Conservation (phyloP, 805 yeast species). For the Zygoascus biomembranicola region DNA sequence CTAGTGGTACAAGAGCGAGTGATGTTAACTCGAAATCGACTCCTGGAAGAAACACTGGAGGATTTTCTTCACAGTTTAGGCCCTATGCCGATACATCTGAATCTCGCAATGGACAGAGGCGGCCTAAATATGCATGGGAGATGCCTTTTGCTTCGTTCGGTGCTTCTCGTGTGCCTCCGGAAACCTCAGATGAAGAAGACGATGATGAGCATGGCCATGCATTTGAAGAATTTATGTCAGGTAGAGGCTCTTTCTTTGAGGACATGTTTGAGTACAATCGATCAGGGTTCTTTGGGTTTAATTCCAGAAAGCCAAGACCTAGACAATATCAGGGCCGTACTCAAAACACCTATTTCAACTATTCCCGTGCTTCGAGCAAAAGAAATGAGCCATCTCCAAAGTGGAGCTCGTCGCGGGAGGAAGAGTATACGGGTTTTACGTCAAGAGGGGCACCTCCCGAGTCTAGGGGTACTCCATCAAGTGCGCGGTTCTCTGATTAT, state of each 20-base stretch:
- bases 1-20: background rate
- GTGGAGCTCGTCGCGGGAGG: background rate
- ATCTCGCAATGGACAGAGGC: background rate
- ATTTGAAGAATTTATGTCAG: background rate
- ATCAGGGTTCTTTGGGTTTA: background rate
- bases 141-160: background rate
- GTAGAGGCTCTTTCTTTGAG: background rate
- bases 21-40: background rate
- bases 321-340: background rate
- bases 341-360: background rate
- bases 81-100: background rate
- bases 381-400: background rate
- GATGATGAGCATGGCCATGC: background rate
- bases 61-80: background rate
- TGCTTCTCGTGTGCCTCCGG: background rate
- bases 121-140: background rate
- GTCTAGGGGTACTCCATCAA: background rate
- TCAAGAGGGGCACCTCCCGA: background rate
- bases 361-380: background rate
- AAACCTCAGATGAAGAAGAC: background rate
- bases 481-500: background rate
- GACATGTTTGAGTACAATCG: background rate
- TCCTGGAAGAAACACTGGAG: background rate
- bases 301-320: background rate
- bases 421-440: background rate